phyloP scores from a whole-genome alignment of 495 filamentous ascomycete species.

The Penicillium bialowiezense region DNA sequence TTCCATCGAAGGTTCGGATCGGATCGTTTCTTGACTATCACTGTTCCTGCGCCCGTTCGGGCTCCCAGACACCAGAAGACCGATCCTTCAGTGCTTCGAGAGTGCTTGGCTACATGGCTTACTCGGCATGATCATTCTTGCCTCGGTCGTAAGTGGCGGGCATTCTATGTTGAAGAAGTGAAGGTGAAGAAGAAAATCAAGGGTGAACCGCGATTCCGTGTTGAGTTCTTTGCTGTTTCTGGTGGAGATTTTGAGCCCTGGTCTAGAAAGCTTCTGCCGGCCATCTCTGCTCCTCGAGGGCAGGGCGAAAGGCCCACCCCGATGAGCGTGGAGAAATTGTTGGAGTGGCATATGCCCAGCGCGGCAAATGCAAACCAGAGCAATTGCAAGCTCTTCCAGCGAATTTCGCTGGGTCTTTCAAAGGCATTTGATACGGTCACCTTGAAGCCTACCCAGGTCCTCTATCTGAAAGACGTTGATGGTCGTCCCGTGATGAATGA shows the following conservation, averaged over 20 bases:
- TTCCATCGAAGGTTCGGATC: slow-evolving; percentile 49
- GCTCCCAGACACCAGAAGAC: slow-evolving; percentile 35
- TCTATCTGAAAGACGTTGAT: slow-evolving; percentile 26
- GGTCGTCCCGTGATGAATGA: slow-evolving; percentile 70
- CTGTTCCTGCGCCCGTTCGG: slow-evolving; percentile 34
- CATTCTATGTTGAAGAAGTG: slow-evolving; percentile 45
- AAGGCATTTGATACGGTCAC: slow-evolving; percentile 49
- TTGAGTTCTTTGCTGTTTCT: slow-evolving; percentile 55
- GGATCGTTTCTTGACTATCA: slow-evolving; percentile 45
- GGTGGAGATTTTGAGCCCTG: slow-evolving; percentile 40
- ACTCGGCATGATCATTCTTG: slow-evolving; percentile 38
- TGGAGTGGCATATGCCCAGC: slow-evolving; percentile 51
- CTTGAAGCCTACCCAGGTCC: slow-evolving; percentile 43
- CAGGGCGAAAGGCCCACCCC: slow-evolving; percentile 27
- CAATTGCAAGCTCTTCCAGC: slow-evolving; percentile 52
- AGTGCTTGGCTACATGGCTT: slow-evolving; percentile 42
- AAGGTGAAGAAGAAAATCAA: slow-evolving; percentile 32
- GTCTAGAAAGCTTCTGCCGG: neutral
- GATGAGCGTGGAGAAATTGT: slow-evolving; percentile 41
- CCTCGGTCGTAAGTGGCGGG: slow-evolving; percentile 45
- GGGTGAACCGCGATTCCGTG: slow-evolving; percentile 30
- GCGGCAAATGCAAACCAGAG: slow-evolving; percentile 38
- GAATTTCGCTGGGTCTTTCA: slow-evolving; percentile 40
- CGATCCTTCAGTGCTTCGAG: slow-evolving; percentile 20
- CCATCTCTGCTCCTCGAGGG: slow-evolving; percentile 20